Evolutionary conservation across 495 filamentous ascomycete species (phyloP).

Genomic region (Cairneyella variabilis): DNA sequence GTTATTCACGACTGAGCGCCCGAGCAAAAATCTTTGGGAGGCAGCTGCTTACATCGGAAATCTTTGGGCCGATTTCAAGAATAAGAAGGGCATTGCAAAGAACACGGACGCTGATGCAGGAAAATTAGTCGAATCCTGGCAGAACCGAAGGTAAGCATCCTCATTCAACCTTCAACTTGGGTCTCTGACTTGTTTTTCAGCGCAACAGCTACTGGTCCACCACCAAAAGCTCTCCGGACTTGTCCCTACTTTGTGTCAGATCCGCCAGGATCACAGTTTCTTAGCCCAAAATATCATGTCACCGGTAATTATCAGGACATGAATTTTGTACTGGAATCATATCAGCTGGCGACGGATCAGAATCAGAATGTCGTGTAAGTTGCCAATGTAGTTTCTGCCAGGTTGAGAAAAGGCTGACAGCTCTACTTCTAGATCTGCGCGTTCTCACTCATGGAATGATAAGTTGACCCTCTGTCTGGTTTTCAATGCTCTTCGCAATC

Average conservation of each 20-base stretch:
- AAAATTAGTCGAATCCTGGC: no score
- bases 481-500: background rate
- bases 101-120: no score
- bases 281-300: background rate
- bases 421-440: background rate
- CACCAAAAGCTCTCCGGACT: background rate
- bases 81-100: no score
- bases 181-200: no score
- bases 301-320: background rate
- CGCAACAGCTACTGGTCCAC: no score
- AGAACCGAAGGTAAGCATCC: no score
- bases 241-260: slow-evolving; percentile 9
- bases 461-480: background rate
- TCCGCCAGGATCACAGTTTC: slow-evolving; percentile 5
- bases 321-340: background rate
- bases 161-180: no score
- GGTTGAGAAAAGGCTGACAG: background rate
- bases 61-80: no score
- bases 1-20: background rate
- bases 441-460: background rate
- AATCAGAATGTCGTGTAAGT: slow-evolving; percentile 3
- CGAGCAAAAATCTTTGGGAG: slow-evolving; percentile 4
- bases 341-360: slow-evolving; percentile 7
- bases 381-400: background rate
- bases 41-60: no score